Evolutionary conservation across 2,329 filamentous ascomycete genomes (phyloP).

Genomic region (Arthrobotrys sphaeroides): DNA sequence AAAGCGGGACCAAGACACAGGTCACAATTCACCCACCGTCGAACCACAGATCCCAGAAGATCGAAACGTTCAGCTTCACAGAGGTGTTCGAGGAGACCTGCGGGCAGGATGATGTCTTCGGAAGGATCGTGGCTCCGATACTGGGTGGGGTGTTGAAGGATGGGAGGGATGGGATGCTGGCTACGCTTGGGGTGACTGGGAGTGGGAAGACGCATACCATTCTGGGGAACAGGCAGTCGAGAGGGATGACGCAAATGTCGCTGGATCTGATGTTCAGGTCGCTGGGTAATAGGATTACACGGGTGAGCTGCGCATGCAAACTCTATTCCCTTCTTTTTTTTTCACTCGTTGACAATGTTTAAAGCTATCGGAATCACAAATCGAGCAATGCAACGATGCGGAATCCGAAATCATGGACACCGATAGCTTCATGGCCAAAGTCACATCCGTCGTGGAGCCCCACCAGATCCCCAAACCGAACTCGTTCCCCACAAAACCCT

Average conservation of each 20-base stretch:
- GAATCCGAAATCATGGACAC: slow-evolving; percentile 39
- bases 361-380: slow-evolving; percentile 46
- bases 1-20: slow-evolving; percentile 38
- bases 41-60: slow-evolving; percentile 80
- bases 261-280: slow-evolving; percentile 90
- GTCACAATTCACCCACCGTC: slow-evolving; percentile 67
- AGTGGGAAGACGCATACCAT: slow-evolving; percentile 99
- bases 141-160: slow-evolving; percentile 79
- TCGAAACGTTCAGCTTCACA: slow-evolving; percentile 95
- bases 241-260: slow-evolving; percentile 88
- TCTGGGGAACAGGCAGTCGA: slow-evolving; percentile 83
- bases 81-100: slow-evolving; percentile 89
- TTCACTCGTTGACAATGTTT: neutral
- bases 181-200: slow-evolving; percentile 91
- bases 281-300: slow-evolving; percentile 73
- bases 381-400: slow-evolving; percentile 49
- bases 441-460: slow-evolving; percentile 44
- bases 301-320: slow-evolving; percentile 14
- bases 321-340: neutral
- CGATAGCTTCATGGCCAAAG: slow-evolving; percentile 39
- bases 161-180: slow-evolving; percentile 80
- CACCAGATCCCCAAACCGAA: slow-evolving; percentile 49
- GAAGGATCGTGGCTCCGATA: slow-evolving; percentile 77
- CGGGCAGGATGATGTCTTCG: slow-evolving; percentile 85
- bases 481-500: slow-evolving; percentile 39